Evolutionary conservation across 1,284 basidiomycete species (phyloP), one percentile per base, ranked within the genome.

Genomic region (Malassezia equina): DNA sequence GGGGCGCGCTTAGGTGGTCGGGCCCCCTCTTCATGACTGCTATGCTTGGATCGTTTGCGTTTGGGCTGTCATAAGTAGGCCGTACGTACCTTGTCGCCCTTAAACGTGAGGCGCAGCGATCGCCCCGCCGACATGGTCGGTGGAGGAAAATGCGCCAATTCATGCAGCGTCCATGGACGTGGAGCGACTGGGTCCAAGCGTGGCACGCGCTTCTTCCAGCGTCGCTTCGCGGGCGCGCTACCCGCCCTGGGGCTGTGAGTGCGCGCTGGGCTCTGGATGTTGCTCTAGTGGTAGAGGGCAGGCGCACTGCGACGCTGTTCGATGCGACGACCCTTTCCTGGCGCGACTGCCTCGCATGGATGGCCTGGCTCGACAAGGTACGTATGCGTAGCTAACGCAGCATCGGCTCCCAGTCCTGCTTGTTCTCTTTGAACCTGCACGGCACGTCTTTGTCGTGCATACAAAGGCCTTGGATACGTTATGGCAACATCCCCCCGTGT

Each of bases 61-160:
- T 57, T 57, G 15, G 49, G 50, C 49, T 51, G 28, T n/a, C 23
- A 23, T 47, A 13, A 51, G 43, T 12, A 6, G 24, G 11, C 11
- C 11, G n/a, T 28, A 46, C 53, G 42, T 46, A 51, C 53, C 47
- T 56, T 51, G 39, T 57, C 55, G 36, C 55, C 55, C 29, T 57
- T 57, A 40, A 57, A 57, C 4, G 55, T 47, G 19, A 57, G 44
- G 12, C 55, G 50, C 17, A 57, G 25, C 28, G 55, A 57, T 17
- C 41, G 40, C 13, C 49, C 51, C 4, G 42, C 41, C 13, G 24
- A 17, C 13, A 27, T 25, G 24, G 33, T 19, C 15, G 24, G n/a
- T 40, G 47, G 36, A 27, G 42, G 40, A 28, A 31, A 19, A 23
- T 19, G 29, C 21, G 17, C 44, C 29, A 29, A 32, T 32, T 46